Percentiles rank a stretch among this genome's conserved stretches.
phyloP scores from a whole-genome alignment of 2,329 filamentous ascomycete species.

The Myriosclerotinia scirpicola region DNA sequence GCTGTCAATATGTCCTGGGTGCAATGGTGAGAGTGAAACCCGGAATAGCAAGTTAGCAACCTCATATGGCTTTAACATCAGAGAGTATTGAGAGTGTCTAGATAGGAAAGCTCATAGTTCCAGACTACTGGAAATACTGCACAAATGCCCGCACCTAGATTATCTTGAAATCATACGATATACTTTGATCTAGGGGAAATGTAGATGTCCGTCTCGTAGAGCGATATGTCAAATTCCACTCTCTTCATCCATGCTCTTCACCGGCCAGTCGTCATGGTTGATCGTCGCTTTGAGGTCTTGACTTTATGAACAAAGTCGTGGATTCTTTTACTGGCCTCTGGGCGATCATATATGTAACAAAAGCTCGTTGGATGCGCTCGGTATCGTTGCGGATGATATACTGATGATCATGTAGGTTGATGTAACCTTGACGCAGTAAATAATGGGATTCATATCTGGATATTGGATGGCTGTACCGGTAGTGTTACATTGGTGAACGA shows the following conservation, averaged over 20 bases:
- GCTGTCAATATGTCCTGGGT: not conserved
- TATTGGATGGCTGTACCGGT: not conserved
- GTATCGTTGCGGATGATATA: not conserved
- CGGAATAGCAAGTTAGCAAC: too few relatives aligned
- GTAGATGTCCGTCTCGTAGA: not conserved
- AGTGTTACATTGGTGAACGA: not conserved
- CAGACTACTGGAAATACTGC: not conserved
- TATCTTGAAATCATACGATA: not conserved
- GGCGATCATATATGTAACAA: not conserved
- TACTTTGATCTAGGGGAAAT: not conserved
- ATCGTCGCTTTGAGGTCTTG: not conserved
- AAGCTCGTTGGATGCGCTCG: not conserved
- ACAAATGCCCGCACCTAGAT: not conserved
- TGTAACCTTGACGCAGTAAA: not conserved
- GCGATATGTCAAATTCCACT: slow-evolving; percentile 8
- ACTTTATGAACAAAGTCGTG: too few relatives aligned
- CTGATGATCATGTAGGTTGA: too few relatives aligned
- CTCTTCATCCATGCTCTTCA: not conserved
- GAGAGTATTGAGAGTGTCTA: not conserved
- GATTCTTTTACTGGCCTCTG: not conserved
- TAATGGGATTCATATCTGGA: too few relatives aligned
- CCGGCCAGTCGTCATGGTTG: not conserved
- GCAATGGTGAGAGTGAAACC: not conserved
- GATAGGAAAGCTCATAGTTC: not conserved
- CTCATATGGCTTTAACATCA: not conserved